Conservation (phyloP, 2,329 filamentous ascomycete species). For the Beauveria medogensis region DNA sequence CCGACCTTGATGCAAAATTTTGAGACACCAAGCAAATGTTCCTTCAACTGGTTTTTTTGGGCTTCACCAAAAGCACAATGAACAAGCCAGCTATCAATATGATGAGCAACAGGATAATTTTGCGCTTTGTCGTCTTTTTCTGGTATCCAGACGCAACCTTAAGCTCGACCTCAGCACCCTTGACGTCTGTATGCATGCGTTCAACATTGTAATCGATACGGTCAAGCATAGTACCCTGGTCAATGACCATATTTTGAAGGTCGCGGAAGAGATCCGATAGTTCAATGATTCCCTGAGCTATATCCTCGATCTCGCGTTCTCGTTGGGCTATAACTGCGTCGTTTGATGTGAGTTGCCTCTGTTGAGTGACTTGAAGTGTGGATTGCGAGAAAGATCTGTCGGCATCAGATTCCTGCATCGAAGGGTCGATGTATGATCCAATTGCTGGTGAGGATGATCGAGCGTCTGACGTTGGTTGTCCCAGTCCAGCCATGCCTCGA, state of each 20-base stretch:
- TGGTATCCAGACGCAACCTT: slow-evolving; percentile 85
- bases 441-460: slow-evolving; percentile 43
- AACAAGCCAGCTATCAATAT: slow-evolving; percentile 80
- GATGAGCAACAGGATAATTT: slow-evolving; percentile 82
- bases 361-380: slow-evolving; percentile 72
- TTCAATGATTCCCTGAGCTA: slow-evolving; percentile 96
- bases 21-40: background rate
- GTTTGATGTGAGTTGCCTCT: slow-evolving; percentile 61
- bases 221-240: slow-evolving; percentile 84
- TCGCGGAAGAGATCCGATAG: slow-evolving; percentile 95
- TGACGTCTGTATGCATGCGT: slow-evolving; percentile 86
- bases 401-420: slow-evolving; percentile 84
- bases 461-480: slow-evolving; percentile 42
- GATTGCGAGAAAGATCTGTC: slow-evolving; percentile 89
- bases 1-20: background rate
- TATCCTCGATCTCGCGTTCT: slow-evolving; percentile 94
- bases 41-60: slow-evolving; percentile 42
- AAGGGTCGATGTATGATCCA: slow-evolving; percentile 68
- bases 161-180: slow-evolving; percentile 86
- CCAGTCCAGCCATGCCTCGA: slow-evolving; percentile 58
- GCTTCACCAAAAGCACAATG: slow-evolving; percentile 75
- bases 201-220: slow-evolving; percentile 98
- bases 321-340: slow-evolving; percentile 83
- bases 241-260: slow-evolving; percentile 89
- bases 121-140: slow-evolving; percentile 78